Evolutionary conservation across 805 yeast genomes (phyloP).

Genomic region (Saturnispora hagleri): DNA sequence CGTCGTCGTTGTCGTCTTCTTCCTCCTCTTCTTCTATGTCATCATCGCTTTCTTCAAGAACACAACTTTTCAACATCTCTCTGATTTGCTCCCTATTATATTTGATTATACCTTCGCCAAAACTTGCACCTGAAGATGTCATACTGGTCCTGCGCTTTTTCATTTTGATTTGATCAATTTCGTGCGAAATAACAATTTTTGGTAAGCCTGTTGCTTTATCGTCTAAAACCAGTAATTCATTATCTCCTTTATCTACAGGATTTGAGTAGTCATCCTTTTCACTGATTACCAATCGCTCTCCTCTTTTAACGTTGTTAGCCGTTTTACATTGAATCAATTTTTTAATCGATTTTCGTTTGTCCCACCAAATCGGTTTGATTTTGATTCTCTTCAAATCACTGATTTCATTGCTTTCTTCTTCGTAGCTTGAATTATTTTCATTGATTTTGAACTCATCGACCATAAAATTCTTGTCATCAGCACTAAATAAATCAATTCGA

Average conservation of each 20-base stretch:
- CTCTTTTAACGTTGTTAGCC: background rate
- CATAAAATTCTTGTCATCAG: slow-evolving; percentile 8
- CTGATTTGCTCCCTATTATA: slow-evolving; percentile 26
- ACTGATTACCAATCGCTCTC: slow-evolving; percentile 4
- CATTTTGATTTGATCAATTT: background rate
- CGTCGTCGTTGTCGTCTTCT: background rate
- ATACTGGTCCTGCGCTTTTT: slow-evolving; percentile 19
- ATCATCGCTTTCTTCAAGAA: slow-evolving; percentile 13
- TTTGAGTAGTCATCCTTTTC: slow-evolving; percentile 10
- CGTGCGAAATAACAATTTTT: slow-evolving; percentile 10
- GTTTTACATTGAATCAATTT: slow-evolving; percentile 19
- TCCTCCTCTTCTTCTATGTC: slow-evolving; percentile 6
- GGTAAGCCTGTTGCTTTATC: slow-evolving; percentile 8
- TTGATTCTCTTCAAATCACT: background rate
- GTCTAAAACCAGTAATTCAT: slow-evolving; percentile 10
- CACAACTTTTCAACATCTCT: slow-evolving; percentile 22
- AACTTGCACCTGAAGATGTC: slow-evolving; percentile 29
- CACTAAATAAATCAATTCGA: slow-evolving; percentile 14
- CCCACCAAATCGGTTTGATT: slow-evolving; percentile 19
- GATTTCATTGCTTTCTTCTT: slow-evolving; percentile 10
- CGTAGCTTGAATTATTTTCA: background rate
- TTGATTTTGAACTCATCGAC: slow-evolving; percentile 21
- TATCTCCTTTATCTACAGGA: slow-evolving; percentile 13
- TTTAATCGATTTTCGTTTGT: slow-evolving; percentile 15
- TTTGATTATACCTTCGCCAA: slow-evolving; percentile 30